Evolutionary conservation across 164 flowering plant species (phyloP).

Genomic region (Magnolia changhungtana): DNA sequence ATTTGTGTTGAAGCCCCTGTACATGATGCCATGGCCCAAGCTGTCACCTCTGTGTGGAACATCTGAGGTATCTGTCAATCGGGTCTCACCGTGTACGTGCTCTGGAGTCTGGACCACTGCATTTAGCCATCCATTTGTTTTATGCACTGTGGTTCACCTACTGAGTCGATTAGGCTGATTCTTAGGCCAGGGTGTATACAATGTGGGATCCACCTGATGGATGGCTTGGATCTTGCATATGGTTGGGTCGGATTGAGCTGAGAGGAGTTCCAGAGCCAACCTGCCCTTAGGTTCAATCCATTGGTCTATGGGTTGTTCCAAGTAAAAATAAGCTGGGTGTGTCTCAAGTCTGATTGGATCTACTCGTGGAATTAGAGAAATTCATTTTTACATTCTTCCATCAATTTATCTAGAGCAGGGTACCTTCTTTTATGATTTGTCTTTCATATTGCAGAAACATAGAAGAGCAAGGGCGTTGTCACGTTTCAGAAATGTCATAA

Average conservation of each 20-base stretch:
- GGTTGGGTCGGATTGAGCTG: neutral
- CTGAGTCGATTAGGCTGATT: neutral
- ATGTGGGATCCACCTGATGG: neutral
- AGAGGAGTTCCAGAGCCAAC: too few relatives aligned
- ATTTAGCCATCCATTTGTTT: neutral
- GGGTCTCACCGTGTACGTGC: neutral
- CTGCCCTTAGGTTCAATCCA: too few relatives aligned
- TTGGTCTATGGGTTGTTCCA: too few relatives aligned
- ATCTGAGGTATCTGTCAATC: neutral
- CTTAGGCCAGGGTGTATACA: neutral
- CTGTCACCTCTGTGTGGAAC: neutral
- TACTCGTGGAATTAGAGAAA: neutral
- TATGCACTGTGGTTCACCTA: neutral
- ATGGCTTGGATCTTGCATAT: neutral
- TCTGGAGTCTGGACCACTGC: neutral
- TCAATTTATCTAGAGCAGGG: neutral
- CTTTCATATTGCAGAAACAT: slow-evolving; percentile 50
- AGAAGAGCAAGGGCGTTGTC: slow-evolving; percentile 77
- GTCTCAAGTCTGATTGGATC: too few relatives aligned
- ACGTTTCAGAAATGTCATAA: slow-evolving; percentile 52
- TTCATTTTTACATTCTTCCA: neutral
- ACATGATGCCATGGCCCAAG: neutral
- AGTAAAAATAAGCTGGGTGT: too few relatives aligned
- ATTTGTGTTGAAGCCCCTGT: neutral
- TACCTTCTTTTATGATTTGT: neutral